phyloP scores from a whole-genome alignment of 2,329 filamentous ascomycete genomes.

The Ambrosiella xylebori region DNA sequence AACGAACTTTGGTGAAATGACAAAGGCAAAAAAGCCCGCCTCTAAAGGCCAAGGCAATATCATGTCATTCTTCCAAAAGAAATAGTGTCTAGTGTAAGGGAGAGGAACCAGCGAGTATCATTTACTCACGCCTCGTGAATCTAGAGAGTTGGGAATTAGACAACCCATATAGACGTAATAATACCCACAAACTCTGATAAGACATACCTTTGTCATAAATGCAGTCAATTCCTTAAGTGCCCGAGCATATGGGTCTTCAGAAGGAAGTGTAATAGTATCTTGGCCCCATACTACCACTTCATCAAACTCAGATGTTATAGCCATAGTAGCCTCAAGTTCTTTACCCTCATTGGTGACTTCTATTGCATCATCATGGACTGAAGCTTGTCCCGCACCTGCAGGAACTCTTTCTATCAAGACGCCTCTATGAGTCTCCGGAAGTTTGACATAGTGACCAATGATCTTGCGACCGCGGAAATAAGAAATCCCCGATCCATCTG shows the following conservation, averaged over 20 bases:
- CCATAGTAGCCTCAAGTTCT: constrained; percentile 37
- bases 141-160: neutral
- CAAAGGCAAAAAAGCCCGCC: constrained; percentile 37
- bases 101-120: neutral
- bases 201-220: constrained; percentile 46
- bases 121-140: neutral
- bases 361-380: constrained; percentile 20
- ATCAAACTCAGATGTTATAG: constrained; percentile 52
- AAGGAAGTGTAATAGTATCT: constrained; percentile 37
- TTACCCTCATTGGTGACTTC: constrained; percentile 7
- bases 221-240: constrained; percentile 66
- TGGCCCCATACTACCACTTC: constrained; percentile 73
- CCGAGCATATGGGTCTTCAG: constrained; percentile 55
- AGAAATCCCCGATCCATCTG: constrained; percentile 36
- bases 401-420: constrained; percentile 35
- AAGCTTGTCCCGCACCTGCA: constrained; percentile 18
- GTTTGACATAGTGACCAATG: constrained; percentile 42
- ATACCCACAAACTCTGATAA: neutral
- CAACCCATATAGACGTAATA: neutral
- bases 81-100: constrained; percentile 23
- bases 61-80: constrained; percentile 85
- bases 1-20: constrained; percentile 28
- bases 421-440: constrained; percentile 59
- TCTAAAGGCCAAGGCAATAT: constrained; percentile 63
- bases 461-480: constrained; percentile 73